Evolutionary conservation across 805 yeast species (phyloP).

Genomic region (Saccharomycopsis fermentans): DNA sequence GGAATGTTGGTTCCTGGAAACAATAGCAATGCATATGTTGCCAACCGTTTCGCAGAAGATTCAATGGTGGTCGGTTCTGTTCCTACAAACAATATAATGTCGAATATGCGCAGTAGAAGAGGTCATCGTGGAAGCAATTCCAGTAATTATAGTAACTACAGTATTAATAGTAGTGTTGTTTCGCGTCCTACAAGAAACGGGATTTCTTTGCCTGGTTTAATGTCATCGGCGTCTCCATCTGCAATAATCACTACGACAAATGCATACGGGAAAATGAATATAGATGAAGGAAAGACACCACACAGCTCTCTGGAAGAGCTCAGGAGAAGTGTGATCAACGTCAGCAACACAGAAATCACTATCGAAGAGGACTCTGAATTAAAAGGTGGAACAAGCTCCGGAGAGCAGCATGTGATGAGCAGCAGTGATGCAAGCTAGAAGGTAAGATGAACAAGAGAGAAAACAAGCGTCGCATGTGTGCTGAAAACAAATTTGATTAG

Average conservation of each 20-base stretch:
- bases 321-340: not conserved
- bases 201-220: conserved; percentile 9
- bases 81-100: not conserved
- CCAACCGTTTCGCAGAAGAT: not conserved
- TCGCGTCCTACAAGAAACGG: conserved; percentile 3
- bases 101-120: not conserved
- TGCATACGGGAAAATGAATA: conserved; percentile 24
- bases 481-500: too few relatives aligned
- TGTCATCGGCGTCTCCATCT: conserved; percentile 21
- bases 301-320: not conserved
- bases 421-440: not conserved
- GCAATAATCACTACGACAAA: conserved; percentile 26
- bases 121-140: not conserved
- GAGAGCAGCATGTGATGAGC: not conserved
- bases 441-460: too few relatives aligned
- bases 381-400: not conserved
- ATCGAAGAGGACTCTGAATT: not conserved
- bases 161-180: not conserved
- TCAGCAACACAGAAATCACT: not conserved
- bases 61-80: not conserved
- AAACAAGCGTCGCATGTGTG: too few relatives aligned
- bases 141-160: not conserved
- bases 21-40: not conserved
- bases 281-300: not conserved
- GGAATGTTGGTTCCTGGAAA: not conserved